phyloP scores from a whole-genome alignment of 768 basidiomycete genomes.

The Auriscalpium vulgare region DNA sequence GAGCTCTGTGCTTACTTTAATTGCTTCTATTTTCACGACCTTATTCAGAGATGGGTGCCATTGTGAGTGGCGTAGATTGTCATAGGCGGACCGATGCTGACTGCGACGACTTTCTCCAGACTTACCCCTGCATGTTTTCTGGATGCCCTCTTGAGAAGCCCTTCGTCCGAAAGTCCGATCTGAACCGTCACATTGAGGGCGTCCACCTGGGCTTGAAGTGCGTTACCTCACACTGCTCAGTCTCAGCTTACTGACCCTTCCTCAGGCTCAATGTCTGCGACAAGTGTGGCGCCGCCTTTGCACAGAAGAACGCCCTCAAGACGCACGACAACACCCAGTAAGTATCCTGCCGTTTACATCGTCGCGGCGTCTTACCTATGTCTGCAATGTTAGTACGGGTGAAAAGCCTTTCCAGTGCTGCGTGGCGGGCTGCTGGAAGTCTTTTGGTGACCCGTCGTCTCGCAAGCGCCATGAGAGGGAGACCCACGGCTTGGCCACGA shows the following conservation, averaged over 20 bases:
- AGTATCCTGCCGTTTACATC: conserved; percentile 18
- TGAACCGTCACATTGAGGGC: conserved; percentile 41
- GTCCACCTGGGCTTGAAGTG: conserved; percentile 47
- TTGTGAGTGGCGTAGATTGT: neutral
- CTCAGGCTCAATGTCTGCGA: conserved; percentile 45
- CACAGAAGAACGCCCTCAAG: conserved; percentile 52
- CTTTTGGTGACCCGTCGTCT: conserved; percentile 67
- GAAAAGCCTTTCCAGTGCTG: conserved; percentile 33
- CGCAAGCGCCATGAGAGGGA: conserved; percentile 58
- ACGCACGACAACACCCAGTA: conserved; percentile 65
- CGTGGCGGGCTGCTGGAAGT: conserved; percentile 34
- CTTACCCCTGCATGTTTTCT: too few relatives aligned
- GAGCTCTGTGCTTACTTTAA: neutral
- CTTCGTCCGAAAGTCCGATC: conserved; percentile 53
- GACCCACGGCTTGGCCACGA: conserved; percentile 30
- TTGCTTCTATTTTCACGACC: conserved; percentile 6
- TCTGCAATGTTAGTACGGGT: conserved; percentile 16
- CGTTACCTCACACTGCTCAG: conserved; percentile 4
- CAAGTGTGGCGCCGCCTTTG: conserved; percentile 46
- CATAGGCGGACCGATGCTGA: too few relatives aligned
- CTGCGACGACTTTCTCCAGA: too few relatives aligned
- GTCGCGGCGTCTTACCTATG: neutral
- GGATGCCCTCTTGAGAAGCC: conserved; percentile 19
- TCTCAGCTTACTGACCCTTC: neutral
- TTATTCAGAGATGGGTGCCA: neutral